Evolutionary conservation across 1,139 yeast genomes (phyloP).

Genomic region (Magnusiomyces magnusii): DNA sequence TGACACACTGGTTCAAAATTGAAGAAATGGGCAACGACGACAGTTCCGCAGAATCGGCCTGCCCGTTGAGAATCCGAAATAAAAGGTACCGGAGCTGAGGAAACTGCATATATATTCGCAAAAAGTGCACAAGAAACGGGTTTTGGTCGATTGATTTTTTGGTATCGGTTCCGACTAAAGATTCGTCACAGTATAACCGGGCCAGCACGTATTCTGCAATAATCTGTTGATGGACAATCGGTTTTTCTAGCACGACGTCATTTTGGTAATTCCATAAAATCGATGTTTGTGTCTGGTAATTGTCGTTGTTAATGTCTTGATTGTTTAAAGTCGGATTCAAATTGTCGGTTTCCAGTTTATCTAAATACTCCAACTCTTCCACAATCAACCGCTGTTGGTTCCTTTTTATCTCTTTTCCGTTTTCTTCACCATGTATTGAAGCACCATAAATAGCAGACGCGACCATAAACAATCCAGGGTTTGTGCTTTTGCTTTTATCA

Average conservation of each 20-base stretch:
- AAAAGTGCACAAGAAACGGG: slow-evolving; percentile 10
- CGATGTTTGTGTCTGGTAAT: background rate
- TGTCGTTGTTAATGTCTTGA: background rate
- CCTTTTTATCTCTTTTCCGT: background rate
- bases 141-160: background rate
- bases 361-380: slow-evolving; percentile 3
- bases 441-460: slow-evolving; percentile 6
- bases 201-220: slow-evolving; percentile 11
- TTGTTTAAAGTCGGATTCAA: background rate
- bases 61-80: background rate
- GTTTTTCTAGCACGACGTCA: background rate
- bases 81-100: slow-evolving; percentile 3
- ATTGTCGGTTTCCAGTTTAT: no score
- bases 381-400: background rate
- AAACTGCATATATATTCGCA: slow-evolving; percentile 6
- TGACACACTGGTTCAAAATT: slow-evolving; percentile 4
- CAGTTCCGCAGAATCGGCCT: slow-evolving; percentile 1
- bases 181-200: slow-evolving; percentile 3
- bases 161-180: background rate
- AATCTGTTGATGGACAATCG: background rate
- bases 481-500: background rate
- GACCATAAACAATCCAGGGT: slow-evolving; percentile 6
- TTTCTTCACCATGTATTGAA: slow-evolving; percentile 2
- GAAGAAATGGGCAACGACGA: slow-evolving; percentile 6
- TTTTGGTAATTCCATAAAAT: background rate